Conservation (phyloP, 108 stramenopile genomes). For the Schizochytrium sp. region DNA sequence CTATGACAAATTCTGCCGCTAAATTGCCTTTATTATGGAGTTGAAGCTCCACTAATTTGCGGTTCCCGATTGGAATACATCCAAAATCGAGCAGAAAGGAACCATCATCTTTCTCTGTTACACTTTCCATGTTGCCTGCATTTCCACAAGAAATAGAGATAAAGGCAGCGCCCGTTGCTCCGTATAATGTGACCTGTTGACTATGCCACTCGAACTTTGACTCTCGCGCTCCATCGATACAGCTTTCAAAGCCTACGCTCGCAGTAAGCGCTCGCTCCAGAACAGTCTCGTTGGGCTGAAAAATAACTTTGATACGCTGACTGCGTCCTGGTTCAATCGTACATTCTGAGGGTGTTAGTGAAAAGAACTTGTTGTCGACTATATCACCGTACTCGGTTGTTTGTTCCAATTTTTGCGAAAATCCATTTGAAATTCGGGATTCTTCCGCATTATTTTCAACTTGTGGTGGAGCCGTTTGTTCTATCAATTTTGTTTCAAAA, state of each 20-base stretch:
- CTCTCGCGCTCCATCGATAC: not conserved
- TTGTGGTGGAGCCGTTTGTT: not conserved
- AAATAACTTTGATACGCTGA: constrained; percentile 20
- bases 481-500: not conserved
- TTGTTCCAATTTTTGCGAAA: not conserved
- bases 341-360: not conserved
- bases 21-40: no score
- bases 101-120: no score
- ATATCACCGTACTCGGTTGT: not conserved
- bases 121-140: no score
- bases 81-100: no score
- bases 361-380: not conserved
- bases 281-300: not conserved
- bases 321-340: not conserved
- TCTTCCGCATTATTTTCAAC: no score
- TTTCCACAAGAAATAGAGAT: no score
- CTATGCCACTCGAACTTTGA: not conserved
- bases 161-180: no score
- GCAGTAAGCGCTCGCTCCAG: not conserved
- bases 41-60: no score
- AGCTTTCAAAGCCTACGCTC: not conserved
- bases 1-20: no score
- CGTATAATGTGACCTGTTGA: no score
- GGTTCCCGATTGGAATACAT: no score
- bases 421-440: no score